phyloP scores from a whole-genome alignment of 768 basidiomycete species.

The Lentinula sp. region DNA sequence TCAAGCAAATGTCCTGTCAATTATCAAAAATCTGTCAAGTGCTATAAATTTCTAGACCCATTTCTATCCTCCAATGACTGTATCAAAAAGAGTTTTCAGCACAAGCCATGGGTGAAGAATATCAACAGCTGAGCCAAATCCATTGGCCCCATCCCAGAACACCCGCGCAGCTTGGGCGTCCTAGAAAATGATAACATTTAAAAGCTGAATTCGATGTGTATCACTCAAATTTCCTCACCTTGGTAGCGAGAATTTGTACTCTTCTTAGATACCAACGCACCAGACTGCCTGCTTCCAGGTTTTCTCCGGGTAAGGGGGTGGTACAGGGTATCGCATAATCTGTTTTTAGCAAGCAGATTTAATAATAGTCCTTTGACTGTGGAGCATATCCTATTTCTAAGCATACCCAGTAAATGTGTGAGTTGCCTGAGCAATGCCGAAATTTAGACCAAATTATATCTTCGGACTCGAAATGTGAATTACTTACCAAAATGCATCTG shows the following conservation, averaged over 20 bases:
- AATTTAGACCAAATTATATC: not conserved
- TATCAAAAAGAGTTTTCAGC: not conserved
- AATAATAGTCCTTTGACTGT: too few relatives aligned
- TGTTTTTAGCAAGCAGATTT: not conserved
- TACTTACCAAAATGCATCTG: constrained; percentile 4
- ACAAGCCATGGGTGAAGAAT: not conserved
- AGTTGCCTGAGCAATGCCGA: not conserved
- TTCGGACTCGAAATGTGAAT: too few relatives aligned
- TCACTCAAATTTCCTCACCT: not conserved
- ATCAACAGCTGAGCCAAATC: not conserved
- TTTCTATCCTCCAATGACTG: not conserved
- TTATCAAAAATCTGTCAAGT: too few relatives aligned
- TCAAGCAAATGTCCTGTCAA: too few relatives aligned
- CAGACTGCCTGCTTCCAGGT: not conserved
- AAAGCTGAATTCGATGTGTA: too few relatives aligned
- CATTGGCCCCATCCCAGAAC: not conserved
- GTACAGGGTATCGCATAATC: constrained; percentile 12
- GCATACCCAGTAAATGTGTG: not conserved
- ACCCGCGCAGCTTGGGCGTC: constrained; percentile 4
- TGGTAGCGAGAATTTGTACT: constrained; percentile 3
- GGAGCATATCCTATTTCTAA: too few relatives aligned
- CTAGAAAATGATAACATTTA: not conserved
- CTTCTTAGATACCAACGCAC: constrained; percentile 8
- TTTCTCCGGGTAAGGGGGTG: constrained; percentile 9
- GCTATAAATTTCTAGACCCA: too few relatives aligned